A percentile compares a stretch with the other conserved stretches of the same genome.
Conservation (phyloP, 2,329 filamentous ascomycete species). For the Dactylella cylindrospora region DNA sequence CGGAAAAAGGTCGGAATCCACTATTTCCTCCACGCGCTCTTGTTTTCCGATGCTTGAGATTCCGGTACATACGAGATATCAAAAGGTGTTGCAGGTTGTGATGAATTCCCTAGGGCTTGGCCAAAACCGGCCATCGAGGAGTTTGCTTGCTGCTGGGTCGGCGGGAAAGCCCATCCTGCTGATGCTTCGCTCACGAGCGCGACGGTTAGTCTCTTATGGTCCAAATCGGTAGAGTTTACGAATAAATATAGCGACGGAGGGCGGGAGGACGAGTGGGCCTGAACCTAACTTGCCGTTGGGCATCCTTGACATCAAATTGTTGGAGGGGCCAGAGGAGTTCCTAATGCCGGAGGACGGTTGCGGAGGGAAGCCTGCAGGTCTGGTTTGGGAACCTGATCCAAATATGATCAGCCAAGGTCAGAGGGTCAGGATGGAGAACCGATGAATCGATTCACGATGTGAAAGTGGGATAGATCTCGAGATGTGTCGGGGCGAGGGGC, state of each 20-base stretch:
- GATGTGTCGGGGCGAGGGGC: neutral
- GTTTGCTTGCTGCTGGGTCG: conserved; percentile 25
- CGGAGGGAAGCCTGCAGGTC: conserved; percentile 40
- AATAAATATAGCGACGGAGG: neutral
- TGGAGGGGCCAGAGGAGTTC: conserved; percentile 29
- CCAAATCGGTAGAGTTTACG: conserved; percentile 1
- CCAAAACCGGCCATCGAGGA: conserved; percentile 36
- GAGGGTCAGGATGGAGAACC: too few species aligned
- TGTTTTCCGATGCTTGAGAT: neutral
- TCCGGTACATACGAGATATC: conserved; percentile 43
- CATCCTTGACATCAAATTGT: conserved; percentile 36
- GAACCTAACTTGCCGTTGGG: conserved; percentile 43
- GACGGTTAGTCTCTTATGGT: neutral
- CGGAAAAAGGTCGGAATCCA: neutral
- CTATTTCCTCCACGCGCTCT: neutral
- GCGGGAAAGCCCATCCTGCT: conserved; percentile 37
- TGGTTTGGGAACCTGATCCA: conserved; percentile 37
- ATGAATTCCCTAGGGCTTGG: conserved; percentile 30
- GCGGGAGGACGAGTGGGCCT: neutral
- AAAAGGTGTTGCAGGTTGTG: conserved; percentile 39
- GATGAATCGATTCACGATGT: neutral
- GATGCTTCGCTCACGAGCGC: conserved; percentile 17
- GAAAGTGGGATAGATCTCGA: conserved; percentile 3
- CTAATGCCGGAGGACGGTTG: conserved; percentile 37
- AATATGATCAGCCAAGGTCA: conserved; percentile 13